Percentiles rank a stretch among this genome's conserved stretches.
phyloP scores from a whole-genome alignment of 306 rosid genomes.

The Mimosa pudica region DNA sequence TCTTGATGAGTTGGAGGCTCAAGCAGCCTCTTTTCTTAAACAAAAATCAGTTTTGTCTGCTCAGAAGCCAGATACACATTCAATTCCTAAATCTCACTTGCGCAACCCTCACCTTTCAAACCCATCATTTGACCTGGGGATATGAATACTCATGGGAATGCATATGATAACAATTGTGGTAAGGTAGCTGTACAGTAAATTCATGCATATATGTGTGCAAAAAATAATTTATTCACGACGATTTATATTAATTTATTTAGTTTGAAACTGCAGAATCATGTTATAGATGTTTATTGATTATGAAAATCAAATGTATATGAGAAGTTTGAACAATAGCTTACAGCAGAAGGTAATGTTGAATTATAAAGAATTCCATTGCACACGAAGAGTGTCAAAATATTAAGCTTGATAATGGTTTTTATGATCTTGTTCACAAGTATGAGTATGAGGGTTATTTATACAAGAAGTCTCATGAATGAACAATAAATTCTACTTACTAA shows the following conservation, averaged over 20 bases:
- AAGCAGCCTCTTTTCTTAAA: constrained; percentile 69
- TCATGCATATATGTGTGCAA: background rate
- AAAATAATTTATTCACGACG: background rate
- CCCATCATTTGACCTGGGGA: constrained; percentile 93
- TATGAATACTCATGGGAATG: constrained; percentile 39
- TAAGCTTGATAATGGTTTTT: too few relatives aligned
- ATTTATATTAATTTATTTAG: background rate
- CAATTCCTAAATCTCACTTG: constrained; percentile 37
- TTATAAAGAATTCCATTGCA: background rate
- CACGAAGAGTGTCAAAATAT: background rate
- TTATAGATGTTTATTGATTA: background rate
- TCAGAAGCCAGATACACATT: constrained; percentile 41
- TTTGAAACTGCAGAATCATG: background rate
- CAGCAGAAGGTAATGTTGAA: background rate
- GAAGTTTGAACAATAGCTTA: background rate
- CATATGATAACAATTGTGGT: constrained; percentile 3
- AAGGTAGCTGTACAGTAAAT: background rate
- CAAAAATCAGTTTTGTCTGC: constrained; percentile 51
- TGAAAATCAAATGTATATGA: background rate
- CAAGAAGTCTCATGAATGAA: too few relatives aligned
- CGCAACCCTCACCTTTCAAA: constrained; percentile 29
- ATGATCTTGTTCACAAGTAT: too few relatives aligned
- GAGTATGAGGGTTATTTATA: too few relatives aligned
- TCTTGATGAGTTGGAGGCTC: constrained; percentile 80
- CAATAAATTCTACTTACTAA: too few relatives aligned